A percentile compares a stretch with the other conserved stretches of the same genome.
Conservation (phyloP, 1,284 basidiomycete genomes). For the Trametes sp. region DNA sequence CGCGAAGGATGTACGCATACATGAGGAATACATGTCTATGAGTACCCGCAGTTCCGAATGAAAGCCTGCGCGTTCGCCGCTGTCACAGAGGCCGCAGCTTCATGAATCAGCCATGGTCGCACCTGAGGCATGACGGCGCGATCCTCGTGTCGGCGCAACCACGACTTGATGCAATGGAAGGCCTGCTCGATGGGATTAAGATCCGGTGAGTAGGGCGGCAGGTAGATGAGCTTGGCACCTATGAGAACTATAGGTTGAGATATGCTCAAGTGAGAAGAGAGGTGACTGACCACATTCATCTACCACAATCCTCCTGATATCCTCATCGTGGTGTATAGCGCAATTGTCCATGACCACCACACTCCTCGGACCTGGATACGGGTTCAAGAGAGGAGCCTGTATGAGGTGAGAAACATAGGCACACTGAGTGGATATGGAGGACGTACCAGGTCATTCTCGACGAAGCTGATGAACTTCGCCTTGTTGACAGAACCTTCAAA, state of each 20-base stretch:
- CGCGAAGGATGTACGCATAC: too few species aligned
- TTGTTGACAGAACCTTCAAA: background rate
- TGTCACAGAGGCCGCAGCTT: background rate
- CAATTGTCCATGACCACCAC: background rate
- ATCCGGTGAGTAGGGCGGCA: background rate
- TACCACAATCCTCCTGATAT: background rate
- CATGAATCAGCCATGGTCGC: background rate
- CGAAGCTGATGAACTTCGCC: background rate
- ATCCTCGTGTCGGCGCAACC: background rate
- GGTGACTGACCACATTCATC: background rate
- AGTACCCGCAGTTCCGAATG: background rate
- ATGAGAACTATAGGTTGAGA: background rate
- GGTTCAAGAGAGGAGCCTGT: background rate
- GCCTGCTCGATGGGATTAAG: background rate
- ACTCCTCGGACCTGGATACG: background rate
- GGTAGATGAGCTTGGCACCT: background rate
- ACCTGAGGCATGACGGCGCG: background rate
- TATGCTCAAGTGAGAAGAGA: background rate
- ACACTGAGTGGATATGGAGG: too few species aligned
- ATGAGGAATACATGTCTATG: too few species aligned
- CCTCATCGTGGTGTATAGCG: background rate
- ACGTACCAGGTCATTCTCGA: background rate
- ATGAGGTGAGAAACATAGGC: background rate
- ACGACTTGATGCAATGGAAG: background rate
- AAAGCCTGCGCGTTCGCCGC: background rate